Evolutionary conservation across 2,329 filamentous ascomycete species (phyloP).

Genomic region (Cyphellophora attinorum): DNA sequence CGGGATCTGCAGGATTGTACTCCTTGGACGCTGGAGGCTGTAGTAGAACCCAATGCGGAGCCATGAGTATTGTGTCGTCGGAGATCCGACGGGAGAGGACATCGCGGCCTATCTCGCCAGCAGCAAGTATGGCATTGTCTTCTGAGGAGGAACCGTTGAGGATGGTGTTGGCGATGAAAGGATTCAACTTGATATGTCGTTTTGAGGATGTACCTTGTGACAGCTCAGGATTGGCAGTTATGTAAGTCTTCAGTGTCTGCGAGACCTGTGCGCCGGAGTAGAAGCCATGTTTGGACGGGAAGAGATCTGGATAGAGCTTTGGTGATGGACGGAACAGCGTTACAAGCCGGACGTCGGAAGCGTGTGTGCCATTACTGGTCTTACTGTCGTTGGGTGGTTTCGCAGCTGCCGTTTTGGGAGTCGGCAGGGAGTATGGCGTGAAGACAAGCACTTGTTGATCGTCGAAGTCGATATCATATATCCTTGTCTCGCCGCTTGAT

Average conservation of each 20-base stretch:
- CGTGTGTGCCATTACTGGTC: constrained; percentile 30
- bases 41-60: constrained; percentile 49
- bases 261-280: constrained; percentile 54
- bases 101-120: constrained; percentile 50
- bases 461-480: constrained; percentile 56
- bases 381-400: constrained; percentile 21
- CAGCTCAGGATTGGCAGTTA: constrained; percentile 25
- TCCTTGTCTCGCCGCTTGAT: constrained; percentile 55
- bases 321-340: constrained; percentile 48
- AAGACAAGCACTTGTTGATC: constrained; percentile 46
- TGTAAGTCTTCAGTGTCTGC: constrained; percentile 46
- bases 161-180: constrained; percentile 53
- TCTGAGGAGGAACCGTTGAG: constrained; percentile 42
- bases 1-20: constrained; percentile 22
- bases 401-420: constrained; percentile 39
- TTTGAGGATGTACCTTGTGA: constrained; percentile 24
- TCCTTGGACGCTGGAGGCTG: constrained; percentile 31
- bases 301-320: constrained; percentile 48
- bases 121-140: constrained; percentile 48
- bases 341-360: constrained; percentile 36
- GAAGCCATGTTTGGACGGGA: constrained; percentile 41
- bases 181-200: constrained; percentile 52
- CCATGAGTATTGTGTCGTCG: constrained; percentile 36
- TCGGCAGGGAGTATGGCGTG: constrained; percentile 53
- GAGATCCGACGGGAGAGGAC: constrained; percentile 51